phyloP scores from a whole-genome alignment of 1,284 basidiomycete species.

The Ustilago tritici region DNA sequence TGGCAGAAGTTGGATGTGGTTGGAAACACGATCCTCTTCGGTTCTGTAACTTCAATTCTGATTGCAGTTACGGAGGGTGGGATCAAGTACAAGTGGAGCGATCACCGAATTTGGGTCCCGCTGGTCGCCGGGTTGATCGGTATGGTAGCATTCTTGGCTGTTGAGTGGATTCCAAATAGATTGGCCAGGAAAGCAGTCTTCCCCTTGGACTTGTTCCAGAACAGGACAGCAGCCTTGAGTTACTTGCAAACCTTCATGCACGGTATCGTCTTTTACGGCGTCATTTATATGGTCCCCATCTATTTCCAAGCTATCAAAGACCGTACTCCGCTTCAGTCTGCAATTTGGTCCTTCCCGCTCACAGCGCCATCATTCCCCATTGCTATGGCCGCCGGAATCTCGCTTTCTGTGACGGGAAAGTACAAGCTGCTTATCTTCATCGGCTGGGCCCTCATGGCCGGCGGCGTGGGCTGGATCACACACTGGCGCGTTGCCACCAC shows the following conservation, averaged over 20 bases:
- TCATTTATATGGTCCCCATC: constrained; percentile 60
- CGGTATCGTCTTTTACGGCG: constrained; percentile 57
- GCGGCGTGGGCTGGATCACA: constrained; percentile 66
- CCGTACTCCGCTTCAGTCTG: constrained; percentile 71
- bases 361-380: constrained; percentile 45
- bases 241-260: constrained; percentile 69
- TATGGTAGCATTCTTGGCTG: constrained; percentile 61
- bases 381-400: constrained; percentile 51
- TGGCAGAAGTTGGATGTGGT: constrained; percentile 69
- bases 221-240: constrained; percentile 61
- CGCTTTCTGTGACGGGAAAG: constrained; percentile 58
- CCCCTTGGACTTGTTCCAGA: constrained; percentile 61
- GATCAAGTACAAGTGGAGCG: constrained; percentile 66
- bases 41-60: constrained; percentile 60
- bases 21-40: constrained; percentile 67
- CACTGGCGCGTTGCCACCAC: constrained; percentile 69
- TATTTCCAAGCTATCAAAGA: constrained; percentile 74
- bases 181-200: constrained; percentile 60
- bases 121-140: constrained; percentile 66
- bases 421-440: constrained; percentile 67
- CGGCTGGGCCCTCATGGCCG: constrained; percentile 62
- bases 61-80: constrained; percentile 70
- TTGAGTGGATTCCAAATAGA: constrained; percentile 52
- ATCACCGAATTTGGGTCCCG: constrained; percentile 60
- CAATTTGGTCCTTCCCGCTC: constrained; percentile 71